phyloP scores from a whole-genome alignment of 73 alveolate species.

The Symbiodinium natans region DNA sequence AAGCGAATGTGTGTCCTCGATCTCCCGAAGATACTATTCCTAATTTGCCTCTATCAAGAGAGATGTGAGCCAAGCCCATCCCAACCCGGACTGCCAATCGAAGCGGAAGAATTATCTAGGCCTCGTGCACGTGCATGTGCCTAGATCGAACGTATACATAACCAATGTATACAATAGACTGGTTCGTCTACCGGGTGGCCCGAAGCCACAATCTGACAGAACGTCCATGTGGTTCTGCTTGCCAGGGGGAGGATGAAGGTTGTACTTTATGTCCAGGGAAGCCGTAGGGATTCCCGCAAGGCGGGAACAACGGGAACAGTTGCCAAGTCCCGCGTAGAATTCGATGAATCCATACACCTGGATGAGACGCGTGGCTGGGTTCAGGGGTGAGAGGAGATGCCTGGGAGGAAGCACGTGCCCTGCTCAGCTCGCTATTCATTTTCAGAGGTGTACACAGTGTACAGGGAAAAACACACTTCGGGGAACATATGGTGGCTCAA shows the following conservation, averaged over 20 bases:
- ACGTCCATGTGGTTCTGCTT: background rate
- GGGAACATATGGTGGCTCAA: too few relatives aligned
- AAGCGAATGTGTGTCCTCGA: too few relatives aligned
- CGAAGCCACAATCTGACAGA: background rate
- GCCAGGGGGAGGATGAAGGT: background rate
- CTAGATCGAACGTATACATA: too few relatives aligned
- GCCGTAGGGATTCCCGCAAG: background rate
- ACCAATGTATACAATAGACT: background rate
- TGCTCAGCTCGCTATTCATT: too few relatives aligned
- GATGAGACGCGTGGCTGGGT: too few relatives aligned
- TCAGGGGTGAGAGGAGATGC: too few relatives aligned
- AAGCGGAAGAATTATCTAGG: too few relatives aligned
- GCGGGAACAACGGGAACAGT: background rate
- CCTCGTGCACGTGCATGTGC: background rate
- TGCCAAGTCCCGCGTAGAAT: background rate
- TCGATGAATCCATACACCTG: background rate
- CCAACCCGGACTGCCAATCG: too few relatives aligned
- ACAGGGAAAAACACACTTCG: too few relatives aligned
- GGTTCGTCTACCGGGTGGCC: background rate
- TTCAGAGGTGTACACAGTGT: too few relatives aligned
- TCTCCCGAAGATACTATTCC: too few relatives aligned
- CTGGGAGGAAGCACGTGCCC: too few relatives aligned
- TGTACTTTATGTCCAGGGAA: background rate
- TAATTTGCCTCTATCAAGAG: background rate
- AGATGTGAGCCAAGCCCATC: background rate